Percentiles rank a stretch among this genome's conserved stretches.
These are phyloP conservation scores for Verticillium longisporum DNA, from an alignment of 2,329 filamentous ascomycete genomes.

Conservation along the genomic window DNA sequence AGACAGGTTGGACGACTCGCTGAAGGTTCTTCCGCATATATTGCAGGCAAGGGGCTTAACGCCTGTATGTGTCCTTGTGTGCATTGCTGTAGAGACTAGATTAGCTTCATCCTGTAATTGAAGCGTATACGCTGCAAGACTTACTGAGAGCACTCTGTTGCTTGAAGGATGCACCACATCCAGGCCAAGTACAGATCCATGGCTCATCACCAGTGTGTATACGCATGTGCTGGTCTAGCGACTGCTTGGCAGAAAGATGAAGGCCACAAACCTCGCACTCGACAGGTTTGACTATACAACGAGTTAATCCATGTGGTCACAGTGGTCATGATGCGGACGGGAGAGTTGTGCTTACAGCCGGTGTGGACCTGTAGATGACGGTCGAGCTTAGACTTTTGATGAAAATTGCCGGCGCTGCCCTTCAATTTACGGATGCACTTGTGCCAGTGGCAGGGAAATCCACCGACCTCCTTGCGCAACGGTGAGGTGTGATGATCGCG, in stretches of 20 bases:
- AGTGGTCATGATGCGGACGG: conserved; percentile 1
- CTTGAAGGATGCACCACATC: conserved; percentile 54
- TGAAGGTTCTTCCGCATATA: conserved; percentile 51
- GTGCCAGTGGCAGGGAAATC: conserved; percentile 50
- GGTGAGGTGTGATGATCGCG: conserved; percentile 40
- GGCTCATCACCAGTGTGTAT: conserved; percentile 62
- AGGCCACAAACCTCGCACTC: conserved; percentile 48
- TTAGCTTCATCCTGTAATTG: neutral
- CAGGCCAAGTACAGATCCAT: conserved; percentile 42
- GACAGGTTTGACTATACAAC: conserved; percentile 49
- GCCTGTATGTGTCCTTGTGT: conserved; percentile 59
- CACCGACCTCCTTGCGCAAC: conserved; percentile 34
- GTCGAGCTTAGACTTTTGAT: conserved; percentile 56
- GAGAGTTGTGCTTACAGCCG: conserved; percentile 40
- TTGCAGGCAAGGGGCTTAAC: conserved; percentile 55
- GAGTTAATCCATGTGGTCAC: conserved; percentile 14
- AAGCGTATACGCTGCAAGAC: conserved; percentile 13
- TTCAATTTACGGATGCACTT: conserved; percentile 38
- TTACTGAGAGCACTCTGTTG: conserved; percentile 61
- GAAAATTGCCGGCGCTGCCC: conserved; percentile 37
- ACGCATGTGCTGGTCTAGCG: conserved; percentile 59
- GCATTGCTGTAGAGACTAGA: conserved; percentile 44
- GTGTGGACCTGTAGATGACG: conserved; percentile 61
- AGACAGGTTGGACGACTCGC: conserved; percentile 59
- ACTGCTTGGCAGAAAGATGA: conserved; percentile 59